Evolutionary conservation across 331 rosid species (phyloP), one percentile per base, ranked within the genome.

Genomic region (Telfairia occidentalis): DNA sequence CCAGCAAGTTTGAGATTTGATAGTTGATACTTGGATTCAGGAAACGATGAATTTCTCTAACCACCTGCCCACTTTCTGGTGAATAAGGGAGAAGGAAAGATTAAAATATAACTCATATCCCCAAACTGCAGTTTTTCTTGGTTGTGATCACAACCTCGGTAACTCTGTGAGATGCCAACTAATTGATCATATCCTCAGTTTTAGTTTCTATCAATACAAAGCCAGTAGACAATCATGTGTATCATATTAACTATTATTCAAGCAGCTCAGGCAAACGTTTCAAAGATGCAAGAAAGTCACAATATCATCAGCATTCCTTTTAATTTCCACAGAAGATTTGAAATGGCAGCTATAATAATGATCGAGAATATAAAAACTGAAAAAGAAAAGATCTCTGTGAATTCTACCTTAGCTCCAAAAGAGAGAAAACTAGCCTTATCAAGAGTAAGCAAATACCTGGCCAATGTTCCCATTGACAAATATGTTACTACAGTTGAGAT

Each of bases 401-500:
- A 15, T 42, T n/a, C 42, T 7, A 64, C 45, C 49, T 35, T n/a
- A 37, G 52, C 21, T 10, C 34, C 40, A 19, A 66, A 21, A 23
- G 10, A 66, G 50, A 38, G 26, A 65, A 38, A 42, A 10, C 10
- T 46, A 60, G 43, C 66, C 1, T 28, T 21, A 53, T 71, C 37
- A 50, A 30, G 3, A 38, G 32, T 16, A 26, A 74, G 16, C 2
- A 21, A 53, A 64, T 80, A 89, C 98, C 96, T 91, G 92, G 48
- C 97, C 98, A 49, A 87, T 79, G 64, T 91, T 93, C 30, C 97
- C 98, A 75, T 93, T 93, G 73, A 93, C 82, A 69, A 93, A 91
- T 82, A 93, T 89, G 86, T 93, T 93, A 58, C 98, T 93, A 81
- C 98, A 93, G 55, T 93, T 93, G 81, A 93, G 98, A 79, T 93